Percentiles rank a stretch among this genome's conserved stretches.
Conservation (phyloP, 129 eudicot species). For the Logfia minima region DNA sequence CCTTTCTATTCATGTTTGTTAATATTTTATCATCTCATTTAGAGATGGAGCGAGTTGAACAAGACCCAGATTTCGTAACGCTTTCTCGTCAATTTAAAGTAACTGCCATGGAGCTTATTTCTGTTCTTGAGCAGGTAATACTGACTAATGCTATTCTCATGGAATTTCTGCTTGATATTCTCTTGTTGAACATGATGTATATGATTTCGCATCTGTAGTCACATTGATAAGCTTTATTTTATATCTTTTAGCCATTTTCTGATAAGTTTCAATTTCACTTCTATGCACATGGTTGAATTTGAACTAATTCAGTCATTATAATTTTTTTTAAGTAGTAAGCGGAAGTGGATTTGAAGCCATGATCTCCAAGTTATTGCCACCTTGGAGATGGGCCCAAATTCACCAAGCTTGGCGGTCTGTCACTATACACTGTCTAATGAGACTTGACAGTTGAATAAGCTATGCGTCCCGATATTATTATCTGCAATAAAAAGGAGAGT, state of each 20-base stretch:
- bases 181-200: not conserved
- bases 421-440: not conserved
- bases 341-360: conserved; percentile 6
- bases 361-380: conserved; percentile 16
- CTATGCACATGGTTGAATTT: not conserved
- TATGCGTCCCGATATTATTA: conserved; percentile 3
- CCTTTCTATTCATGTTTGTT: conserved; percentile 4
- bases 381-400: conserved; percentile 14
- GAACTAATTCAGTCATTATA: conserved; percentile 6
- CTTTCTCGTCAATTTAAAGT: conserved; percentile 90
- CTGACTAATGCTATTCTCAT: conserved; percentile 15
- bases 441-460: conserved; percentile 11
- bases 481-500: not conserved
- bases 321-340: not conserved
- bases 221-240: not conserved
- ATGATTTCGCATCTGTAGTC: not conserved
- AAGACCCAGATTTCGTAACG: conserved; percentile 82
- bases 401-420: not conserved
- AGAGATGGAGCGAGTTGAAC: conserved; percentile 98
- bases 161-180: not conserved
- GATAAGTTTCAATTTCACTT: not conserved
- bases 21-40: conserved; percentile 32
- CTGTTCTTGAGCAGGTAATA: conserved; percentile 94
- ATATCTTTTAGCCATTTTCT: conserved; percentile 1
- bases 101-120: conserved; percentile 92